Evolutionary conservation across 768 basidiomycete genomes (phyloP), one percentile per base, ranked within the genome.

Genomic region (Panus rudis): DNA sequence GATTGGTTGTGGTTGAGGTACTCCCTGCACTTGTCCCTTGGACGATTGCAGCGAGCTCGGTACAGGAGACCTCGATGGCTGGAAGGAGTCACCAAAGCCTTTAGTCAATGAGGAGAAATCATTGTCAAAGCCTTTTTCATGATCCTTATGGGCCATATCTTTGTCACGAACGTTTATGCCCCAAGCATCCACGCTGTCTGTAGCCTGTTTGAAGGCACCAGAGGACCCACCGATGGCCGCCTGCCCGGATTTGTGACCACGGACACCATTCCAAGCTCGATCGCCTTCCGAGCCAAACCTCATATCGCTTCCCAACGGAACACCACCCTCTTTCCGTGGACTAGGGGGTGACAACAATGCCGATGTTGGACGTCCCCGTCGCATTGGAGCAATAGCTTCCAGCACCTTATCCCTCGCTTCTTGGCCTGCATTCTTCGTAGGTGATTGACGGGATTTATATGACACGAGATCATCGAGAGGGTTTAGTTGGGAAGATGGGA

Each of bases 341-440:
- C 62, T 63, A 3, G 52, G 34, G 6, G 62, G 54, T 49, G 43
- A 39, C 25, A 50, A 43, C 39, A 43, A 19, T 4, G 43, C 22
- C 14, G 42, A 41, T 6, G 63, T 58, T 2, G 84, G 83, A 19
- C 84, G 71, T 14, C 84, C 86, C 25, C 84, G 69, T 28, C 84
- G 76, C 79, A 85, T 80, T 0, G 87, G 84, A 24, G 81, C 80
- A 43, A 88, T 83, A 11, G 84, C 84, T 52, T 87, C 86, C 16
- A 87, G 67, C 4, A 85, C 84, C 53, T 79, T 84, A 45, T 89
- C 84, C 30, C 83, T 76, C 7, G 81, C 81, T 52, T 84, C 80
- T 23, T 81, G 56, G 21, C 79, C 84, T 22, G 76, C 70, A 49
- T 73, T 73, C 49, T 62, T 66, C 2, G 56, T 51, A 6, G 39